Evolutionary conservation across 352 stramenopile species (phyloP), one percentile per base, ranked within the genome.

Genomic region (Globisporangium middletonii): DNA sequence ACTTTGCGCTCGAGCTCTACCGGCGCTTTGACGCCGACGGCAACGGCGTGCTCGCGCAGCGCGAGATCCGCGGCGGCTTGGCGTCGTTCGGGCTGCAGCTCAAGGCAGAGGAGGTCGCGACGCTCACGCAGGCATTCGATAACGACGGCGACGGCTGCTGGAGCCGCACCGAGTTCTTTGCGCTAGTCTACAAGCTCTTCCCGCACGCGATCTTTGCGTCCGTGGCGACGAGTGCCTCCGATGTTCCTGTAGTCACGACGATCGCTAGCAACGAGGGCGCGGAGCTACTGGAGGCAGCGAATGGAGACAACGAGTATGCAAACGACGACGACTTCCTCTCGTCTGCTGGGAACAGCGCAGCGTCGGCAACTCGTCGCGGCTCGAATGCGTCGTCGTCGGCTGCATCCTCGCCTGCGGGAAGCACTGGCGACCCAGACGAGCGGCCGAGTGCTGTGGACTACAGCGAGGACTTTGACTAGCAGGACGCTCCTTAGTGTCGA

Each of bases 391-490:
- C 42, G 4, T 38, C 44, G 28, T 65, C 65, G 4, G 59, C 60
- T 19, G 19, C 18, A 27, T 28, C 18, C 5, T 53, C 55, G 43
- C 35, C 13, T 38, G 48, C 35, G 11, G 19, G 30, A 11, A 54
- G 55, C 45, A 33, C 33, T 18, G 30, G 16, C 15, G 55, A 27
- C 27, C 11, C 26, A 26, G 27, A 50, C 33, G 5, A 45, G 15
- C 41, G 41, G 5, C 27, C 38, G 4, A 6, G 64, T 43, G 28
- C 6, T 11, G 50, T 67, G 30, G 68, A 78, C 30, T 87, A 88
- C 56, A 87, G 79, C 47, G 73, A 80, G 45, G 77, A 88, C 47
- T 89, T 89, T 55, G 77, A 79, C 16, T 61, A 77, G 30, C 53
- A 45, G 55, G n/a, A 53, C 18, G 28, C 35, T 19, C 28, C 3